Percentiles rank a stretch among this genome's conserved stretches.
Evolutionary conservation across 164 flowering plant species (phyloP).

Genomic region (Brasenia schreberi): DNA sequence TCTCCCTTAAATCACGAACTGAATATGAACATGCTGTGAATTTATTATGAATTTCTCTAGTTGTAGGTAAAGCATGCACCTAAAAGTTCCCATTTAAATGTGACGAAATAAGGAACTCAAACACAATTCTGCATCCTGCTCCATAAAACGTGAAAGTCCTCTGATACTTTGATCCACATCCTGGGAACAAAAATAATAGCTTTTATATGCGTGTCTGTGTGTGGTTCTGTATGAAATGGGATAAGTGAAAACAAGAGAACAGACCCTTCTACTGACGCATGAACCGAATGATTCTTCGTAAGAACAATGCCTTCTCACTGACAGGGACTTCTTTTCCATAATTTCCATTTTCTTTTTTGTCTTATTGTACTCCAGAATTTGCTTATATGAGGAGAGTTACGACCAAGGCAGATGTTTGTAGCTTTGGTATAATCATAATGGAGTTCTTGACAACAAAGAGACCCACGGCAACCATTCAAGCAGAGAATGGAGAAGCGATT

Average conservation of each 20-base stretch:
- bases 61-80: too few species aligned
- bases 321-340: neutral
- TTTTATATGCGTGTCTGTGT: neutral
- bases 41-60: too few species aligned
- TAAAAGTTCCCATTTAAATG: too few species aligned
- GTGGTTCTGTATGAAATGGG: neutral
- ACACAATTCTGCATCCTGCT: too few species aligned
- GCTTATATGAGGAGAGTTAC: conserved; percentile 70
- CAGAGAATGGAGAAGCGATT: conserved; percentile 31
- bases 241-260: neutral
- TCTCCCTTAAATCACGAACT: too few species aligned
- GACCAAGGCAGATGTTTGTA: conserved; percentile 74
- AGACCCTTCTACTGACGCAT: neutral
- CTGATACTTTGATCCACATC: too few species aligned
- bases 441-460: conserved; percentile 54
- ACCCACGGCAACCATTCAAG: conserved; percentile 45
- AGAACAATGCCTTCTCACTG: neutral
- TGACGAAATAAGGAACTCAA: too few species aligned
- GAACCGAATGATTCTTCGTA: neutral
- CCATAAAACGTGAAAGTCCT: too few species aligned
- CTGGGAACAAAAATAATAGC: neutral
- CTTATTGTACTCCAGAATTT: conserved; percentile 32
- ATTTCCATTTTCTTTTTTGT: neutral
- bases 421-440: conserved; percentile 69
- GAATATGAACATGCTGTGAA: too few species aligned